Conservation (phyloP, 805 yeast genomes). For the Sugiyamaella americana region DNA sequence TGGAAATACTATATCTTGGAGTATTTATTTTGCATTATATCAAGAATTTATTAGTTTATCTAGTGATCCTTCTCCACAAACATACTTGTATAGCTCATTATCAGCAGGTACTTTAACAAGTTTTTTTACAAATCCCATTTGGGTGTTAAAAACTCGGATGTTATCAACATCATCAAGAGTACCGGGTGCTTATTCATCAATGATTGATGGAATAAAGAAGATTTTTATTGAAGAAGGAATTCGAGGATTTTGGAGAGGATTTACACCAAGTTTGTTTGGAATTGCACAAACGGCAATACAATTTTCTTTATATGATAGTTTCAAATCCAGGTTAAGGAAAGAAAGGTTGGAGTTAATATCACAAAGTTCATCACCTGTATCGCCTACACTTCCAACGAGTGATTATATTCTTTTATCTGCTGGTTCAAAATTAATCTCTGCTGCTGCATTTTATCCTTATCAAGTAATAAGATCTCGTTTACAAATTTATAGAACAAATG, state of each 20-base stretch:
- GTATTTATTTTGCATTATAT: constrained; percentile 75
- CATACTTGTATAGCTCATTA: constrained; percentile 49
- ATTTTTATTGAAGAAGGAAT: constrained; percentile 54
- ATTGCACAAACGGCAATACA: constrained; percentile 89
- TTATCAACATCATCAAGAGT: constrained; percentile 43
- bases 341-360: background rate
- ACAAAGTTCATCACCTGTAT: constrained; percentile 15
- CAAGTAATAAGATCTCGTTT: constrained; percentile 75
- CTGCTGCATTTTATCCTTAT: constrained; percentile 68
- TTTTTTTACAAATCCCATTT: constrained; percentile 79
- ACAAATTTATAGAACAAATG: constrained; percentile 43
- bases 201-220: constrained; percentile 47
- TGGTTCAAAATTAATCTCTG: constrained; percentile 60
- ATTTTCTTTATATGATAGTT: constrained; percentile 74
- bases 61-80: constrained; percentile 10
- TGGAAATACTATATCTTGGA: constrained; percentile 89
- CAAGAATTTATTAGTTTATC: constrained; percentile 36
- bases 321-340: constrained; percentile 41
- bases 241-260: constrained; percentile 63
- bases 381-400: constrained; percentile 31
- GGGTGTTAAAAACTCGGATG: constrained; percentile 92
- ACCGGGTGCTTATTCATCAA: constrained; percentile 52
- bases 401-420: constrained; percentile 67
- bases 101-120: constrained; percentile 74
- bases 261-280: constrained; percentile 67